Evolutionary conservation across 345 rosid genomes (phyloP), one percentile per base, ranked within the genome.

Genomic region (Gossypium thurberi): DNA sequence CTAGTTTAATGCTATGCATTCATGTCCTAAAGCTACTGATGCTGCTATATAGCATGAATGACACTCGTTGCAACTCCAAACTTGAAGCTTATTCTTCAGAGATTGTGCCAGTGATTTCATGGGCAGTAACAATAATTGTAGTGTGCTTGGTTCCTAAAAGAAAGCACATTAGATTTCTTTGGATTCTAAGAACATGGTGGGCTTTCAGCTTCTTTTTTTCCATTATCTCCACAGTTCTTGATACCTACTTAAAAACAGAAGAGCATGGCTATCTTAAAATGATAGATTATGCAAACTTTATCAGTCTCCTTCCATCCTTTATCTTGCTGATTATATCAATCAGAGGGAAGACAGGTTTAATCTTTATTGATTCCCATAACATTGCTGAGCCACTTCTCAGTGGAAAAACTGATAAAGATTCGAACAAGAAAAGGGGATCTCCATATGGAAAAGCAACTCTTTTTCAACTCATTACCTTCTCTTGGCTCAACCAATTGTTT

Each of bases 401-500:
- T 23, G 82, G 71, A 18, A 73, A 86, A 76, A 50, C 73, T 59
- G 80, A 85, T 21, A 78, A 78, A 17, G 63, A 56, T 70, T 75
- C 70, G 21, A 59, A 60, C 61, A 26, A 25, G 18, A 72, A 79
- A 52, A 81, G 77, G 76, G 85, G 78, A n/a, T 84, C 92, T 60
- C 87, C 74, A n/a, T 94, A 89, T 71, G 96, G 91, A 42, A 88
- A 83, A 26, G 91, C 98, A 26, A 88, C 84, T 21, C 79, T 94
- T 78, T 76, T 83, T 74, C 96, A 94, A 81, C 87, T 87, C 46
- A 70, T 94, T 50, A 90, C 96, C 47, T 94, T 94, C 81, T 91
- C 97, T 40, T 94, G 98, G 98, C 91, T 94, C 70, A 94, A 85
- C 74, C 90, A 96, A 10, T 74, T 91, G 70, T 90, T 94, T 78